phyloP scores from a whole-genome alignment of 352 stramenopile genomes.

The Pythium scleroteichum region DNA sequence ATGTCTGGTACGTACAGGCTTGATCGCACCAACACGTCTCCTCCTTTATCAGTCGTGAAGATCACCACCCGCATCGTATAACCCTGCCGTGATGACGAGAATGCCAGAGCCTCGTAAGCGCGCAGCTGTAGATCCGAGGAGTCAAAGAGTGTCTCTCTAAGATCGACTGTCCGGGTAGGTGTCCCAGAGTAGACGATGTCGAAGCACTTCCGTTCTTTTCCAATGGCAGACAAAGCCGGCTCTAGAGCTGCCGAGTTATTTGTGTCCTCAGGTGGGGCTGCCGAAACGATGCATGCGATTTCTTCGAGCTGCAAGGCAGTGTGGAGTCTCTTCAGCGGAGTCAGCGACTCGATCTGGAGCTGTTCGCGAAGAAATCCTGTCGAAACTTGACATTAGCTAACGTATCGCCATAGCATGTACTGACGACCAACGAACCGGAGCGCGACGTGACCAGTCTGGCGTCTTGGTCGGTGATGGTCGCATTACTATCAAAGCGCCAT shows the following conservation, averaged over 20 bases:
- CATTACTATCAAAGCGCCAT: too few species aligned
- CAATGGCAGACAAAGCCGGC: background rate
- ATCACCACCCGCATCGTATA: conserved; percentile 39
- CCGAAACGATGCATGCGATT: too few species aligned
- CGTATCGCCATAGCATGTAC: background rate
- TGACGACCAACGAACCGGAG: background rate
- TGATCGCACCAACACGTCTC: conserved; percentile 18
- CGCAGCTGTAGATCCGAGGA: background rate
- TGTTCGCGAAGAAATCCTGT: conserved; percentile 53
- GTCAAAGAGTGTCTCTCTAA: conserved; percentile 36
- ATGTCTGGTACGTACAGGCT: conserved; percentile 36
- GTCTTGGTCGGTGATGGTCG: too few species aligned
- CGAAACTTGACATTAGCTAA: too few species aligned
- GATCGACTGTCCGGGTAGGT: conserved; percentile 30
- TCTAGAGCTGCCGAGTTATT: conserved; percentile 9
- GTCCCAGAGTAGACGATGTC: conserved; percentile 44
- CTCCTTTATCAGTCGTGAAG: background rate
- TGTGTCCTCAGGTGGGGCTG: background rate
- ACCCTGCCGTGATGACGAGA: conserved; percentile 43
- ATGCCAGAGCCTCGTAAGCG: conserved; percentile 41
- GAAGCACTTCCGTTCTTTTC: conserved; percentile 37
- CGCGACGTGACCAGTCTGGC: too few species aligned
- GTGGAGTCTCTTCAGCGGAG: conserved; percentile 42
- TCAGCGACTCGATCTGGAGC: conserved; percentile 25
- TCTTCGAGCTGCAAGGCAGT: conserved; percentile 39